Conservation (phyloP, 2,329 filamentous ascomycete species). For the Cytospora leucostoma region DNA sequence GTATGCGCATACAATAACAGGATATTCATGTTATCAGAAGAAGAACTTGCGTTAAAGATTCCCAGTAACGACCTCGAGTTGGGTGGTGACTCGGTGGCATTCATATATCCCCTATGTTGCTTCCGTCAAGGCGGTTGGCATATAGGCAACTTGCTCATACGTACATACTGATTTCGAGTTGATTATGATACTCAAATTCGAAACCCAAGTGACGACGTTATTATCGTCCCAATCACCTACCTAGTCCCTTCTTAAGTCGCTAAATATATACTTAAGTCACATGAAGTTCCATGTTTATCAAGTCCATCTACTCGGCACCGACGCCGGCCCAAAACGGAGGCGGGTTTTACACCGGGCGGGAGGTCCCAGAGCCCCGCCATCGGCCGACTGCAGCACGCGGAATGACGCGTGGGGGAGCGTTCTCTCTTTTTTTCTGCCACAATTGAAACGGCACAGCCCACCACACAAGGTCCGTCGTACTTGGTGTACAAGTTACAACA, state of each 20-base stretch:
- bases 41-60: neutral
- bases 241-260: too few relatives aligned
- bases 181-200: too few relatives aligned
- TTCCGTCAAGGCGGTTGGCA: too few relatives aligned
- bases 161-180: too few relatives aligned
- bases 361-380: constrained; percentile 1
- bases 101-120: too few relatives aligned
- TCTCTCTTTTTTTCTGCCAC: neutral
- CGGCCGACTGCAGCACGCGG: neutral
- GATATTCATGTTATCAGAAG: neutral
- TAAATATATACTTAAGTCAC: too few relatives aligned
- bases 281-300: neutral
- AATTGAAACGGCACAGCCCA: neutral
- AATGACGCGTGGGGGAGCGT: constrained; percentile 3
- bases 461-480: neutral
- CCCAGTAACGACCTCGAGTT: too few relatives aligned
- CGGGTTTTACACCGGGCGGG: neutral
- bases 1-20: neutral
- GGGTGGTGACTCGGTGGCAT: too few relatives aligned
- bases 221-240: too few relatives aligned
- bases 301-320: neutral
- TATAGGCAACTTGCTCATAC: too few relatives aligned
- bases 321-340: neutral
- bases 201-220: too few relatives aligned
- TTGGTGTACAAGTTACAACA: neutral